Conservation (phyloP, 208 protist genomes). For the Vickermania ingenoplastis region DNA sequence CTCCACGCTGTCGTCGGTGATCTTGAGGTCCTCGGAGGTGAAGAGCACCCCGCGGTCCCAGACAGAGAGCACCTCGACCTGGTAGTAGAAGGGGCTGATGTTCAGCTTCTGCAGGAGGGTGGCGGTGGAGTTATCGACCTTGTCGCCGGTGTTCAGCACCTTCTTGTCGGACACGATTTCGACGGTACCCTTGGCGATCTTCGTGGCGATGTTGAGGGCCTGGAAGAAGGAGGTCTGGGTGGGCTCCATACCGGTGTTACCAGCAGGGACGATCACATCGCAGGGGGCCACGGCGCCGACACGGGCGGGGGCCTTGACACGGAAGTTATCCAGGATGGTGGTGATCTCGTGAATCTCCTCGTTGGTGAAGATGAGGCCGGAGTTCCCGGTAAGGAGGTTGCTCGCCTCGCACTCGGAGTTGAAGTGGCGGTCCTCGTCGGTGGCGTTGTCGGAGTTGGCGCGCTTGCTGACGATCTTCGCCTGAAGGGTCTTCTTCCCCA, state of each 20-base stretch:
- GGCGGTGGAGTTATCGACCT: slow-evolving; percentile 96
- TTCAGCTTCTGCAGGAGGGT: slow-evolving; percentile 96
- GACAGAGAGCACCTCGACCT: slow-evolving; percentile 85
- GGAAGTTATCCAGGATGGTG: slow-evolving; percentile 73
- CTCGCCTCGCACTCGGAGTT: slow-evolving; percentile 37
- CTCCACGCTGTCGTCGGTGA: slow-evolving; percentile 91
- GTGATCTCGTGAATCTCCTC: slow-evolving; percentile 87
- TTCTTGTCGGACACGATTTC: slow-evolving; percentile 97
- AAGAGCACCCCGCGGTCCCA: slow-evolving; percentile 97
- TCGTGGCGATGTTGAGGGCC: slow-evolving; percentile 98
- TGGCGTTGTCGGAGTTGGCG: slow-evolving; percentile 35
- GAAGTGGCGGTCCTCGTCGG: slow-evolving; percentile 45
- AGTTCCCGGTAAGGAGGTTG: slow-evolving; percentile 90
- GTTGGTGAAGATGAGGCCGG: slow-evolving; percentile 98
- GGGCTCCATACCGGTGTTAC: slow-evolving; percentile 97
- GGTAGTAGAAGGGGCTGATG: slow-evolving; percentile 99
- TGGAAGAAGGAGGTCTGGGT: slow-evolving; percentile 99
- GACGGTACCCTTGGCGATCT: slow-evolving; percentile 98
- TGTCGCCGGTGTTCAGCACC: slow-evolving; percentile 92
- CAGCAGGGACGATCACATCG: slow-evolving; percentile 94
- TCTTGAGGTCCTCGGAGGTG: slow-evolving; percentile 89
- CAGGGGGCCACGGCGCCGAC: slow-evolving; percentile 94
- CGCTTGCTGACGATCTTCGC: slow-evolving; percentile 90
- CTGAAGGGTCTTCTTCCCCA: slow-evolving; percentile 99
- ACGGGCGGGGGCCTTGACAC: slow-evolving; percentile 93